Evolutionary conservation across 306 rosid genomes (phyloP), one percentile per base, ranked within the genome.

Genomic region (Prunus padus): DNA sequence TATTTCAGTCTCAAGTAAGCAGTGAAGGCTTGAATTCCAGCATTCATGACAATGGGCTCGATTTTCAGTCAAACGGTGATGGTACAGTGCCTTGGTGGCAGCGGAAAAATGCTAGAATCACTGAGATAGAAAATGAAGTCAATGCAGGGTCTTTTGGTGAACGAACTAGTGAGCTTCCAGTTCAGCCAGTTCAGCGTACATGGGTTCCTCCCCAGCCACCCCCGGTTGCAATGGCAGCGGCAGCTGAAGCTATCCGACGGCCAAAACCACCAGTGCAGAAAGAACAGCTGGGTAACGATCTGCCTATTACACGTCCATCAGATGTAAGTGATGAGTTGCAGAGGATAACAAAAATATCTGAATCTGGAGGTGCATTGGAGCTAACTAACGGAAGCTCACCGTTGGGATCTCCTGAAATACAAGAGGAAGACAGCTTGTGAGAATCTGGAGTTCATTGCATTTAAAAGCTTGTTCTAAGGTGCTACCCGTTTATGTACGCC

Each of bases 131-230:
- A 19, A 82, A 79, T 61, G 89, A 82, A 61, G 67, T 73, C 64
- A 92, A 83, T 72, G 84, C 67, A 65, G 86, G 82, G 66, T 76
- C 90, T 40, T 67, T 78, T 67, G 79, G 76, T 65, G 78, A 77
- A 62, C 72, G 77, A 70, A 62, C 87, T 65, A 88, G 65, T 77
- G 89, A 86, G 62, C 87, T 51, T 42, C 86, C 92, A 3, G 66
- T 84, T 69, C 87, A 80, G 72, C 76, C 76, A 12, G 55, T 57
- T 26, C 77, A 73, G 69, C 96, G 96, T 4, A 26, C 54, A 6
- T 96, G 99, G 99, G 98, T 90, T 80, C 98, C 99, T 68, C 98
- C 99, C 74, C 98, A 85, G 86, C 93, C 98, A 51, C 99, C 98
- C 46, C 96, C 97, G 0, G 86, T 92, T 52, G 93, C 83, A 22